A percentile compares a stretch with the other conserved stretches of the same genome.
phyloP scores from a whole-genome alignment of 306 rosid species.

The Pyrus pyrifolia region DNA sequence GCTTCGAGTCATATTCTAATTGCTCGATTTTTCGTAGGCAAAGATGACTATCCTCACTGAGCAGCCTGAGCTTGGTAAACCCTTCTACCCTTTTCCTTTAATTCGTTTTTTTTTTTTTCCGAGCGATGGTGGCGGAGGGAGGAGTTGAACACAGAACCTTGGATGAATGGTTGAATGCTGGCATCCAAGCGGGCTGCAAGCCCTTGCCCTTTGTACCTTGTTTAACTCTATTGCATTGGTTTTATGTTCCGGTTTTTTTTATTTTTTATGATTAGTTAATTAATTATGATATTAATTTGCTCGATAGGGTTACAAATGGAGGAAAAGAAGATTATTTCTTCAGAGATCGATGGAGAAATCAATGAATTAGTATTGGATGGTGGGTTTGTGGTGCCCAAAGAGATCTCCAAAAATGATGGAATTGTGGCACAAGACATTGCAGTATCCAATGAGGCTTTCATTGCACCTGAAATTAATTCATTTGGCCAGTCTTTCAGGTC shows the following conservation, averaged over 20 bases:
- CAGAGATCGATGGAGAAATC: slow-evolving; percentile 21
- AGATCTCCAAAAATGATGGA: slow-evolving; percentile 10
- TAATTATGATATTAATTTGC: neutral
- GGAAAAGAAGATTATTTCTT: slow-evolving; percentile 17
- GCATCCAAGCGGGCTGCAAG: neutral
- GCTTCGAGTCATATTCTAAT: neutral
- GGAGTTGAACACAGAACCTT: too few relatives aligned
- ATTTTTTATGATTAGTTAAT: neutral
- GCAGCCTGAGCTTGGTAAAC: slow-evolving; percentile 40
- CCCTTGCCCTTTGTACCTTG: neutral
- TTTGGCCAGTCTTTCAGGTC: slow-evolving; percentile 76
- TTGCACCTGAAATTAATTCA: slow-evolving; percentile 57
- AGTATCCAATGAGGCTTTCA: slow-evolving; percentile 21
- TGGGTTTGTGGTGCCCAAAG: slow-evolving; percentile 44
- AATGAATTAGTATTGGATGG: slow-evolving; percentile 49
- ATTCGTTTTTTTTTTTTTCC: too few relatives aligned
- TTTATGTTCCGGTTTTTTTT: neutral
- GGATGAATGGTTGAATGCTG: too few relatives aligned
- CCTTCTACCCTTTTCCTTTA: neutral
- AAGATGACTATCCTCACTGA: slow-evolving; percentile 52
- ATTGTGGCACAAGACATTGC: slow-evolving; percentile 5
- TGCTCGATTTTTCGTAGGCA: neutral
- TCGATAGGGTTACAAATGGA: neutral
- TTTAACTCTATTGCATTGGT: neutral
- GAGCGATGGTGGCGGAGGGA: too few relatives aligned